Base-by-base conservation (phyloP, 768 basidiomycete genomes). In the Tylopilus sp. region DNA sequence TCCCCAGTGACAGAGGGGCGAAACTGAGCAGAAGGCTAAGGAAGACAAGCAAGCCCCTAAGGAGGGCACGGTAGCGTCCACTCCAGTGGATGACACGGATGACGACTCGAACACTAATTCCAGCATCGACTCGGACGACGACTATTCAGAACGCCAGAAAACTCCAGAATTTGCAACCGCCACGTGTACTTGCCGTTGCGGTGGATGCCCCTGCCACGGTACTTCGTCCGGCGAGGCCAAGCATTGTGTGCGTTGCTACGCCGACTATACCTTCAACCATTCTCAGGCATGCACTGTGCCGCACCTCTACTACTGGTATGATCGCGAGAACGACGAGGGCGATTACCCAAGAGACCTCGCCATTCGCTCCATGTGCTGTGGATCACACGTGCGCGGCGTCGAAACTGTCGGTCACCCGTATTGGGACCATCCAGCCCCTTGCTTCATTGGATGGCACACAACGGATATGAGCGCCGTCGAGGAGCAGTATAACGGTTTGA, bases 401-500 rank as follows among this genome's bases (percentile, higher is more conserved):
- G 29, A 30, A 30, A 38, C 11, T 14, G 14, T 36, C 17, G 17
- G 4, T 4, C 17, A 36, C 3, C 17, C 25, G 16, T 4, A 11
- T 11, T 38, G 37, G 37, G 4, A 38, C 2, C 37, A 38, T 2
- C 37, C 37, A 38, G 19, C 22, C 11, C 37, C 37, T 8, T 38
- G 37, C 21, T 38, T 38, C 9, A 5, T 38, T 2, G 37, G 37
- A 22, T 38, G 37, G 37, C 37, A 38, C 12, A 38, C 37, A 10
- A 38, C 37, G 2, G 12, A 38, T 9, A 21, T 22, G 37, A 24
- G 14, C 1, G 40, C 21, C 1, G 45, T 53, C 31, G n/a, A 55
- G 17, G 26, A 42, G 14, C 50, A 55, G 14, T 52, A 55, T 24
- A 52, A 55, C n/a, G 50, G 54, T 6, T 3, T 52, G 14, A 55